A percentile compares a stretch with the other conserved stretches of the same genome.
These are phyloP conservation scores for Telfairia occidentalis DNA, from an alignment of 331 rosid species.

Conservation along the genomic window DNA sequence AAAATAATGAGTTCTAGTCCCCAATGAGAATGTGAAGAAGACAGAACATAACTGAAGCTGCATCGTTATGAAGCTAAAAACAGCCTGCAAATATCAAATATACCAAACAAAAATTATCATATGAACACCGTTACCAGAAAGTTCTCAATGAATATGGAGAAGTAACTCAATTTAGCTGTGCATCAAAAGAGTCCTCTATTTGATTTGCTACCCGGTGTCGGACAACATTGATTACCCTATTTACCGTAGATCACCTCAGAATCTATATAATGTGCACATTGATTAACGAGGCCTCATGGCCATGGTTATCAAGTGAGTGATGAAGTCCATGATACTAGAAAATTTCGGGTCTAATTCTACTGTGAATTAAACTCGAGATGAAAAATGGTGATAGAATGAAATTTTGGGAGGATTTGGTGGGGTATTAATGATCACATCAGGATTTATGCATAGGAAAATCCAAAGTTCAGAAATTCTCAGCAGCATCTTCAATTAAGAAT, in stretches of 20 bases:
- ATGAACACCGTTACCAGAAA: neutral
- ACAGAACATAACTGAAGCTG: constrained; percentile 96
- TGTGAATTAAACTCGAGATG: neutral
- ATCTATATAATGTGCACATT: neutral
- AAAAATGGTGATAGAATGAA: neutral
- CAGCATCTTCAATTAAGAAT: neutral
- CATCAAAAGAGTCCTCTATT: neutral
- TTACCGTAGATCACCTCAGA: neutral
- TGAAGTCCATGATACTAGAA: neutral
- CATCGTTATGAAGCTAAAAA: constrained; percentile 90
- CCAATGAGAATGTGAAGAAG: constrained; percentile 94
- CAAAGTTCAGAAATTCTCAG: neutral
- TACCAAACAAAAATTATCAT: neutral
- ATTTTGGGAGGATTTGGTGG: neutral
- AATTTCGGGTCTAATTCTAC: neutral
- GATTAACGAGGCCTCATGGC: neutral
- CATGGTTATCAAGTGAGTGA: neutral
- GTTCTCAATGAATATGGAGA: neutral
- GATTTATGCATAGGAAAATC: neutral
- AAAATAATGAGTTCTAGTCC: constrained; percentile 94
- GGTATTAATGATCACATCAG: no score
- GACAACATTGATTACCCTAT: neutral
- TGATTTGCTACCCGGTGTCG: neutral
- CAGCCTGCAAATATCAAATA: constrained; percentile 51
- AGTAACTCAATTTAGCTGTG: neutral